phyloP scores from a whole-genome alignment of 257 asterid species.

The Misopates orontium region DNA sequence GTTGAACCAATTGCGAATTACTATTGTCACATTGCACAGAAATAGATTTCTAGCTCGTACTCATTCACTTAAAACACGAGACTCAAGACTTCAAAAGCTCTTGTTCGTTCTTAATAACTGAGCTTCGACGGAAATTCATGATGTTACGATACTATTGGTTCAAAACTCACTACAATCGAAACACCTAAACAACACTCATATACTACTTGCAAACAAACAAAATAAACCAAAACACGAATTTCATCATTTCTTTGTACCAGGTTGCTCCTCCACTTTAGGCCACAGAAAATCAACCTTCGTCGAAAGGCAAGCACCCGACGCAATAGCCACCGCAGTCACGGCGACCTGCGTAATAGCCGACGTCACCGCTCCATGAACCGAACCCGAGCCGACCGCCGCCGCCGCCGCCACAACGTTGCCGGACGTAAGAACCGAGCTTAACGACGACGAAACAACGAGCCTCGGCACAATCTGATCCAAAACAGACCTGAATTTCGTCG shows the following conservation, averaged over 20 bases:
- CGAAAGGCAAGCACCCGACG: constrained; percentile 97
- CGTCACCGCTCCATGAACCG: constrained; percentile 84
- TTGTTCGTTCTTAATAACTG: too few relatives aligned
- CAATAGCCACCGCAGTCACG: constrained; percentile 91
- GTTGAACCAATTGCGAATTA: too few relatives aligned
- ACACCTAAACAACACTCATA: background rate
- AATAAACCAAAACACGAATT: background rate
- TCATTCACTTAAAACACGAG: too few relatives aligned
- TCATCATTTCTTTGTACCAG: constrained; percentile 42
- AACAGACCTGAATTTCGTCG: constrained; percentile 48
- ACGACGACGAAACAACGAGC: constrained; percentile 54
- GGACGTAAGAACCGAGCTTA: constrained; percentile 60
- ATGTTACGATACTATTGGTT: background rate
- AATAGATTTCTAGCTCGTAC: too few relatives aligned
- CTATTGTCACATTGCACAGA: too few relatives aligned
- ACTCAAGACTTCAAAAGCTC: too few relatives aligned
- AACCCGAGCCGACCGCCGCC: constrained; percentile 63
- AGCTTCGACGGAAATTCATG: too few relatives aligned
- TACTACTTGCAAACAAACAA: background rate
- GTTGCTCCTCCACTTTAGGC: constrained; percentile 87
- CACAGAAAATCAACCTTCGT: constrained; percentile 93
- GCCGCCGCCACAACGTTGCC: constrained; percentile 80
- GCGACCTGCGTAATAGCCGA: constrained; percentile 94
- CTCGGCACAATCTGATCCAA: constrained; percentile 43
- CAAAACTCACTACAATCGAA: background rate